Percentiles rank a stretch among this genome's conserved stretches.
These are phyloP conservation scores for Solanum lycopersicoides DNA, from an alignment of 257 asterid genomes.

Conservation along the genomic window DNA sequence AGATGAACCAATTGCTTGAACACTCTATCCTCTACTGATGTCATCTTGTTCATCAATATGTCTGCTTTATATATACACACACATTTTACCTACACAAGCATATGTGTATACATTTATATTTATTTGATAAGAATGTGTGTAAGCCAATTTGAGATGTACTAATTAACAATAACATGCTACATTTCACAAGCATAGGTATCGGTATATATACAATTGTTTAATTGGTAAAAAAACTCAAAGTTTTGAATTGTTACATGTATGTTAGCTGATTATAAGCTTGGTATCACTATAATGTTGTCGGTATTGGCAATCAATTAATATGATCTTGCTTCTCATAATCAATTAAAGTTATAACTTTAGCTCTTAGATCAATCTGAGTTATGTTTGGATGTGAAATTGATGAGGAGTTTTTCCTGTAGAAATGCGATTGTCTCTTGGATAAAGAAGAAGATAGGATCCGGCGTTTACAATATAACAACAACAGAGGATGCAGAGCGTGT, in stretches of 20 bases:
- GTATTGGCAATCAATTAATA: neutral
- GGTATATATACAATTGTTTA: neutral
- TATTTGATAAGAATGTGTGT: neutral
- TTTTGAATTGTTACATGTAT: neutral
- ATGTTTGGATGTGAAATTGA: neutral
- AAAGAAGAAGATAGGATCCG: conserved; percentile 78
- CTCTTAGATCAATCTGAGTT: neutral
- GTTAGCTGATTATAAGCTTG: neutral
- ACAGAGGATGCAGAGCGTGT: conserved; percentile 67
- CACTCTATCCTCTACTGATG: neutral
- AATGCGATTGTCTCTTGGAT: conserved; percentile 82
- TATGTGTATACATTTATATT: neutral
- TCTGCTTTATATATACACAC: neutral
- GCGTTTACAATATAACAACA: conserved; percentile 44
- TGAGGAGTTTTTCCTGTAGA: conserved; percentile 29
- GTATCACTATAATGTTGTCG: neutral
- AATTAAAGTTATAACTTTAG: neutral
- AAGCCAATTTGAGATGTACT: neutral
- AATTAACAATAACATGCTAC: neutral
- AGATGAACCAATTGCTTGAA: neutral
- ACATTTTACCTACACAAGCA: neutral
- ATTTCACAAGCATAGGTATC: neutral
- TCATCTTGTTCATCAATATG: neutral
- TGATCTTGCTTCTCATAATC: neutral
- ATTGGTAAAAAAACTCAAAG: neutral